phyloP scores from a whole-genome alignment of 75 land plant genomes.

The Picea glauca region DNA sequence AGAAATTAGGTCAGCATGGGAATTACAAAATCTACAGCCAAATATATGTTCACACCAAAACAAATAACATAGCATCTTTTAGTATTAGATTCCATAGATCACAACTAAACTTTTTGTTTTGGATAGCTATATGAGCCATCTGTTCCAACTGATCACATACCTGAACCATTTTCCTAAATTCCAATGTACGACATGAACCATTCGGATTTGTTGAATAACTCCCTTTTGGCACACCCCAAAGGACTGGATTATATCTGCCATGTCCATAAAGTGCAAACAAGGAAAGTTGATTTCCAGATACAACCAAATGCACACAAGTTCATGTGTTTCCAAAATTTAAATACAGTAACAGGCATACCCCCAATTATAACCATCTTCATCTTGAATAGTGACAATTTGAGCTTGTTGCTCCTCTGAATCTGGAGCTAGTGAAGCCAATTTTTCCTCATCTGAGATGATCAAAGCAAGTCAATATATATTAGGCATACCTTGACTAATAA shows the following conservation, averaged over 20 bases:
- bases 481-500: not conserved
- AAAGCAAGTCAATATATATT: not conserved
- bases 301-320: not conserved
- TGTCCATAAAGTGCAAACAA: slow-evolving; percentile 21
- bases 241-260: slow-evolving; percentile 83
- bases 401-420: slow-evolving; percentile 90
- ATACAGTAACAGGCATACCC: slow-evolving; percentile 44
- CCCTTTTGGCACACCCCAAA: slow-evolving; percentile 98
- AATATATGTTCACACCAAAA: not conserved
- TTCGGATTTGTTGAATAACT: slow-evolving; percentile 86
- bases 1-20: not conserved
- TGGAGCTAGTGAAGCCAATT: slow-evolving; percentile 52
- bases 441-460: slow-evolving; percentile 33
- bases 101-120: not conserved
- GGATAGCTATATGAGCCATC: not conserved
- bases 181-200: slow-evolving; percentile 72
- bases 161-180: slow-evolving; percentile 93
- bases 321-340: not conserved
- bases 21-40: not conserved
- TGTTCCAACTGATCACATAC: not conserved
- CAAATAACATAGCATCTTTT: not conserved
- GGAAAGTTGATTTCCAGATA: not conserved
- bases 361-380: slow-evolving; percentile 95
- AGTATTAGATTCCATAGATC: not conserved
- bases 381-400: slow-evolving; percentile 60